Evolutionary conservation across 2,329 filamentous ascomycete genomes (phyloP), one percentile per base, ranked within the genome.

Genomic region (Metarhizium sp.): DNA sequence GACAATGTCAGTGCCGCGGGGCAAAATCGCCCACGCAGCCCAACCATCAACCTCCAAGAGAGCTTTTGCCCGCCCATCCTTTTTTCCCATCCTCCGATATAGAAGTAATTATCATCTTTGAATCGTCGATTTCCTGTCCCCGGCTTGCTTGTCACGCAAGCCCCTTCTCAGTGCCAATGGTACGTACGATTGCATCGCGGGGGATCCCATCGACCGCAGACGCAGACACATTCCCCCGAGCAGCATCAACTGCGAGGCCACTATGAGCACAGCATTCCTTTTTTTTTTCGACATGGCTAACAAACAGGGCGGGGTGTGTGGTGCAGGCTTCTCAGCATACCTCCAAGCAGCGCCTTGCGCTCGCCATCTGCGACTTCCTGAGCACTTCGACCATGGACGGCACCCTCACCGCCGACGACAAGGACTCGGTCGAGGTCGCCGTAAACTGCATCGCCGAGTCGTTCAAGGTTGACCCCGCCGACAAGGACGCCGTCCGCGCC

Each of bases 291-390:
- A 18, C 6, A 6, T 45, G n/a, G 18, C 42, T 45, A 45, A 45
- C 18, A 11, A 45, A 45, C 18, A 11, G 8, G 4, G n/a, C 42
- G 4, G n/a, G 10, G 42, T 45, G 42, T 45, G 18, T 20, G 42
- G n/a, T 6, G 13, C 46, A 68, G 67, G 63, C 66, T 51, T 59
- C 75, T 58, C 72, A 64, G 55, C 64, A 76, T 47, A 75, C 77
- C 53, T 75, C 80, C 57, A 82, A 83, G 71, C 83, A 99, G 82
- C 90, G 92, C 75, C 87, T 99, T 61, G 94, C 94, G 72, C 89
- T 99, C 70, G 90, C 94, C 65, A 92, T 99, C 72, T 90, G 95
- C 78, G 90, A 97, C 76, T 99, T 96, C 78, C 87, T 99, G 59
- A 82, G 82, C 64, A 85, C 83, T 57, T 95, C 91, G 49, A 77